Percentiles rank a stretch among this genome's conserved stretches.
phyloP scores from a whole-genome alignment of 257 asterid species.

The Forsythia viridissima region DNA sequence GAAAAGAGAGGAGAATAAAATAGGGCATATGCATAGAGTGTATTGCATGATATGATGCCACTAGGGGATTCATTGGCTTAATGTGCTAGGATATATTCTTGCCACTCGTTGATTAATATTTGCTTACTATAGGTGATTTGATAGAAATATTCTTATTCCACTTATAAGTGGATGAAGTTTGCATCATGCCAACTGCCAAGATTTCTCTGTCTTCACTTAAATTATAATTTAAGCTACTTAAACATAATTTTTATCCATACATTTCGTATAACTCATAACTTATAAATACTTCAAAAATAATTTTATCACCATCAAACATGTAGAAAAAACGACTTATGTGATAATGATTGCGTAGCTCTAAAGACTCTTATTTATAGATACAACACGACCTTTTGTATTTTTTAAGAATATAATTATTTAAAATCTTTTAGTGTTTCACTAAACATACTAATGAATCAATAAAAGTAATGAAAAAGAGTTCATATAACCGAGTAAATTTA shows the following conservation, averaged over 20 bases:
- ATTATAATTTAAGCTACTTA: no score
- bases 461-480: no score
- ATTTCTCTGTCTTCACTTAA: no score
- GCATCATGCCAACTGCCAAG: not conserved
- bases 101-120: conserved; percentile 22
- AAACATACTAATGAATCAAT: not conserved
- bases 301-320: no score
- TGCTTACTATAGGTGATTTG: conserved; percentile 24
- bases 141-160: conserved; percentile 24
- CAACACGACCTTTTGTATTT: not conserved
- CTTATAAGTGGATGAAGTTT: not conserved
- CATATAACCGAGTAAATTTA: not conserved
- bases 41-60: not conserved
- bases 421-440: not conserved
- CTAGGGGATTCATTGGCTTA: not conserved
- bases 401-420: no score
- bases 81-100: conserved; percentile 15
- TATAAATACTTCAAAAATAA: no score
- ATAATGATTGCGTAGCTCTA: no score
- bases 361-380: not conserved
- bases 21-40: not conserved
- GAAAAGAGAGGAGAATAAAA: conserved; percentile 7
- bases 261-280: no score
- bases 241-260: no score
- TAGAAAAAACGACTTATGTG: no score